These are phyloP conservation scores for Aspergillus persii DNA, from an alignment of 2,329 filamentous ascomycete species.

Conservation along the genomic window DNA sequence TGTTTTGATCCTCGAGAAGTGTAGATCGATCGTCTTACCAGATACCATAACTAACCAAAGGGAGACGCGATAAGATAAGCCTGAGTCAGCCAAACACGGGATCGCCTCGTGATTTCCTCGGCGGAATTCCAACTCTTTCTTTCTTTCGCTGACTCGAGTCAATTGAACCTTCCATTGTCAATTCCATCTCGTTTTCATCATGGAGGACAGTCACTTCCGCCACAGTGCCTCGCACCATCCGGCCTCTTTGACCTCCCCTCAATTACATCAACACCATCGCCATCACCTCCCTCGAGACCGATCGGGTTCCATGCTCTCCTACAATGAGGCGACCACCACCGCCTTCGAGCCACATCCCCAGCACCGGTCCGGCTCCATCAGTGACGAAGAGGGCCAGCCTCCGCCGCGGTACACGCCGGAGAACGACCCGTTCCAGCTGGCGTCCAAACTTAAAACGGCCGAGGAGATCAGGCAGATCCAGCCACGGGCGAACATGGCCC, in stretches of 20 bases:
- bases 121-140: not conserved
- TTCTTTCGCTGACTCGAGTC: not conserved
- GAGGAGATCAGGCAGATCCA: slow-evolving; percentile 74
- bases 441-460: slow-evolving; percentile 71
- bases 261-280: slow-evolving; percentile 9
- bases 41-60: too few species aligned
- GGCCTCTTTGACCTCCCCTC: slow-evolving; percentile 22
- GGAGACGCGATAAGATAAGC: too few species aligned
- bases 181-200: not conserved
- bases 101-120: not conserved
- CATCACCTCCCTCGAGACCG: slow-evolving; percentile 3
- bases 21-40: too few species aligned
- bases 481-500: slow-evolving; percentile 66
- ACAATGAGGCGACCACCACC: slow-evolving; percentile 40
- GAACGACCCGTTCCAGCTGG: slow-evolving; percentile 79
- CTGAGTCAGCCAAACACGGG: not conserved
- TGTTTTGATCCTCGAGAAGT: not conserved
- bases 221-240: slow-evolving; percentile 30
- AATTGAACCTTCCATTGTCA: not conserved
- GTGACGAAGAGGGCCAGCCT: slow-evolving; percentile 47
- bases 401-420: slow-evolving; percentile 59
- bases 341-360: slow-evolving; percentile 38
- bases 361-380: slow-evolving; percentile 21
- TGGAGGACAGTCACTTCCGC: slow-evolving; percentile 29
- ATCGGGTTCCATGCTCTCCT: slow-evolving; percentile 8